phyloP scores from a whole-genome alignment of 352 stramenopile species.

The Globisporangium canariense region DNA sequence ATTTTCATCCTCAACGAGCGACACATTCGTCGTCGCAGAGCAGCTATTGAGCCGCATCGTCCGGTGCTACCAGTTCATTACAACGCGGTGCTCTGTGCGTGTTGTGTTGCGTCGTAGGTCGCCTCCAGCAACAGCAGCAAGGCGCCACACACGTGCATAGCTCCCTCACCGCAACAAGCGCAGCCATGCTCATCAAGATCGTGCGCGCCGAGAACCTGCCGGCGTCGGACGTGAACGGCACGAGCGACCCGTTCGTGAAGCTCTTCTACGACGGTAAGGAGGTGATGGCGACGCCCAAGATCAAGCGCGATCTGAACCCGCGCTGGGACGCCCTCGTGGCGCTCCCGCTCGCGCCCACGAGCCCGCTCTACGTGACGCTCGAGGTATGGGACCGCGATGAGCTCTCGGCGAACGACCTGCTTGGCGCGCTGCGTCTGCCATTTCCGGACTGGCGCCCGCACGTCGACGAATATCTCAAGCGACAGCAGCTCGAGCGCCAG shows the following conservation, averaged over 20 bases:
- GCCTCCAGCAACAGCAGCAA: neutral
- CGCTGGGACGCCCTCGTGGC: slow-evolving; percentile 66
- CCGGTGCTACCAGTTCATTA: no score
- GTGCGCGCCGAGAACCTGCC: slow-evolving; percentile 72
- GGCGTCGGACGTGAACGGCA: slow-evolving; percentile 53
- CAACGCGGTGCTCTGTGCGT: no score
- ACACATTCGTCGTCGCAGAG: no score
- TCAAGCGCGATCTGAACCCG: slow-evolving; percentile 71
- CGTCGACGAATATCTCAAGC: slow-evolving; percentile 39
- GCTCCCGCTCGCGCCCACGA: slow-evolving; percentile 52
- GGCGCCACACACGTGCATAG: no score
- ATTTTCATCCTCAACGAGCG: no score
- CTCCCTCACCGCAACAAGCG: no score
- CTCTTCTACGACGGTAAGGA: slow-evolving; percentile 77
- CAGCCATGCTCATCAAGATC: slow-evolving; percentile 47
- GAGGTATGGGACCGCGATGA: slow-evolving; percentile 78
- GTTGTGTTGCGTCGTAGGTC: no score
- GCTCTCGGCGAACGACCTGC: slow-evolving; percentile 56
- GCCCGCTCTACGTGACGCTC: slow-evolving; percentile 63
- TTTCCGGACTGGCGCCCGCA: slow-evolving; percentile 66
- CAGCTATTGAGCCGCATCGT: no score
- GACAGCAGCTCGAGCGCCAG: slow-evolving; percentile 31
- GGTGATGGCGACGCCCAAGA: slow-evolving; percentile 56
- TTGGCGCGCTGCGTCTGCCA: slow-evolving; percentile 63
- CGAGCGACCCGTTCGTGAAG: slow-evolving; percentile 72